Base-by-base conservation (phyloP, 2,329 filamentous ascomycete species). In the Aspergillus pseudonomiae region DNA sequence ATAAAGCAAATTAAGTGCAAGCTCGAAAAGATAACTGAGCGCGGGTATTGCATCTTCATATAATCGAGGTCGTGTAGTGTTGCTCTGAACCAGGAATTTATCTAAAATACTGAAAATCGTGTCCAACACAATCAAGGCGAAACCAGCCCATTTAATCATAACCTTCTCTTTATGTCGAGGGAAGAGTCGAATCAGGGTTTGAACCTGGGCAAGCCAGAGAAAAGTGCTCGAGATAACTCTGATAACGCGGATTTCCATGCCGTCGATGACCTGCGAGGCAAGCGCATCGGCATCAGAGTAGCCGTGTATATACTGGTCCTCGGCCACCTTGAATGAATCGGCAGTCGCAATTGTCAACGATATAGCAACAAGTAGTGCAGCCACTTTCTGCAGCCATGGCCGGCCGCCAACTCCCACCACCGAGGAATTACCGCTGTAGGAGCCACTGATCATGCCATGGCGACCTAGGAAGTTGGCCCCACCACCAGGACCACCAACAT, bases 101-200 rank as follows among this genome's bases (percentile, higher is more conserved):
- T 97, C 96, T 63, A 98, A 86, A 55, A 91, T 93, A 73, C 91
- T 94, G 77, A 99, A 99, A 12, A 94, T 88, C 50, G 94, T 89
- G 75, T 98, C 94, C 64, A 97, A 85, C 0, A 93, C 87, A 73
- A 99, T 97, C 62, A 99, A 86, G 3, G 91, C 93, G 75, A 98
- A 97, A 1, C 94, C 95, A 19, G 94, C 93, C 94, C 94, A 99
- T 81, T 98, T 98, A 80, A 99, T 99, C 69, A 98, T 92, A 59
- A 98, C 89, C 80, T 98, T 98, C 80, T 99, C 95, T 73, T 96
- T 92, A 74, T 98, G 94, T 39, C 95, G 92, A 9, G 95, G 95
- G 71, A 99, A 99, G 1, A 99, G 84, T 59, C 95, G 91, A 70
- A 98, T 98, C 63, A 99, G 81, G 0, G 95, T 99, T 80, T 99